A percentile compares a stretch with the other conserved stretches of the same genome.
Evolutionary conservation across 352 stramenopile species (phyloP).

Genomic region (Pythium utonaiense): DNA sequence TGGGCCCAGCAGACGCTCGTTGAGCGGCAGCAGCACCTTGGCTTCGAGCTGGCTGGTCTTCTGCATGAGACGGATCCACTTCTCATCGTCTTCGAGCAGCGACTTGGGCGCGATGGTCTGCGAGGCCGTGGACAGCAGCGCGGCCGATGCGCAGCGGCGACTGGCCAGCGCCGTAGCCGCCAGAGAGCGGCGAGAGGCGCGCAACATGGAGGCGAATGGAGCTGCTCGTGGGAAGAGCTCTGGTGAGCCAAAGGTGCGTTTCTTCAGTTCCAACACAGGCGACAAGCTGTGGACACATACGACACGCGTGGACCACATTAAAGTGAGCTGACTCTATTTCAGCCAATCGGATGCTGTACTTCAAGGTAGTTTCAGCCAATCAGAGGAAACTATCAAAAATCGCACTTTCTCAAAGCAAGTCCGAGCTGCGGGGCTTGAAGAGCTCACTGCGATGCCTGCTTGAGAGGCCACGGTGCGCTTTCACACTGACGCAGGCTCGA

Average conservation of each 20-base stretch:
- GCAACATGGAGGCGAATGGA: conserved; percentile 18
- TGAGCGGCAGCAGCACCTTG: conserved; percentile 72
- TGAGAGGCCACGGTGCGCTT: too few species aligned
- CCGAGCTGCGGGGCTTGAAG: too few species aligned
- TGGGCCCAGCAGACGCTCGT: conserved; percentile 82
- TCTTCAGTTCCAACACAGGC: not conserved
- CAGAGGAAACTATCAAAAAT: not conserved
- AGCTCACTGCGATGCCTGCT: too few species aligned
- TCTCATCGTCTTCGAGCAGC: conserved; percentile 49
- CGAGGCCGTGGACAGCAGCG: conserved; percentile 20
- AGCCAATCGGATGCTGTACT: not conserved
- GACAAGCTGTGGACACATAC: conserved; percentile 1
- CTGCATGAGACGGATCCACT: conserved; percentile 82
- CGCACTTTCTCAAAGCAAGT: not conserved
- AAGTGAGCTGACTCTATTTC: not conserved
- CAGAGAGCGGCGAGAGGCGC: conserved; percentile 22
- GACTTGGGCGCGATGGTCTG: conserved; percentile 28
- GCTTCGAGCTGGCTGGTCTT: conserved; percentile 74
- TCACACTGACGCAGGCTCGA: too few species aligned
- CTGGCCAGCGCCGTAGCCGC: conserved; percentile 2
- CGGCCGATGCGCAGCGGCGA: not conserved
- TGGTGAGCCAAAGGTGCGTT: conserved; percentile 6
- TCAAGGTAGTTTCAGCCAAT: conserved; percentile 13
- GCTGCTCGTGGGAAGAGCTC: conserved; percentile 9
- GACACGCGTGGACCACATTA: conserved; percentile 11